Conservation (phyloP, 805 yeast genomes). For the Lipomyces spencermartinsiae region DNA sequence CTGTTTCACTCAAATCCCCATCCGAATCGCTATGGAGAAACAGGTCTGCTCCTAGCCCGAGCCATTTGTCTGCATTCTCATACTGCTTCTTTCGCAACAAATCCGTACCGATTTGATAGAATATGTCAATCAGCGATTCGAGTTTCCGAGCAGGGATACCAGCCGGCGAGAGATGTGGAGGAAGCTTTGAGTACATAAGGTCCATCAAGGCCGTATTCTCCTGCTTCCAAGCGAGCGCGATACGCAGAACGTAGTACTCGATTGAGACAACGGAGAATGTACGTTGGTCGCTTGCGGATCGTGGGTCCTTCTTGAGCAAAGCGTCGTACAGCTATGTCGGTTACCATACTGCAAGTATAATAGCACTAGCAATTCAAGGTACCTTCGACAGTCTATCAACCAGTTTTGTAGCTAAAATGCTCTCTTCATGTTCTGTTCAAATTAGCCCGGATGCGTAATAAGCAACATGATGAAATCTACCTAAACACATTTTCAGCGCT, state of each 20-base stretch:
- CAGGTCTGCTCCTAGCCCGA: conserved; percentile 17
- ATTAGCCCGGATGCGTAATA: neutral
- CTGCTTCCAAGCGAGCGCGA: conserved; percentile 24
- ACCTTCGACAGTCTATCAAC: conserved; percentile 18
- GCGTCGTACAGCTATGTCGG: conserved; percentile 2
- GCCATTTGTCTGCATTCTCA: conserved; percentile 21
- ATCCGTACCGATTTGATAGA: conserved; percentile 23
- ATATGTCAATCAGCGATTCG: conserved; percentile 23
- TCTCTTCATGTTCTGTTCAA: conserved; percentile 21
- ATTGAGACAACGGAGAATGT: neutral
- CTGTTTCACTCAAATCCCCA: conserved; percentile 8
- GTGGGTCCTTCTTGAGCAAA: neutral
- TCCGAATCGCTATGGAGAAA: conserved; percentile 8
- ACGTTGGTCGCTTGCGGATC: neutral
- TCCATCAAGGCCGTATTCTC: conserved; percentile 26
- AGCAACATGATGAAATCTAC: neutral
- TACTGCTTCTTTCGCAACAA: conserved; percentile 5
- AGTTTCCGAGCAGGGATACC: conserved; percentile 17
- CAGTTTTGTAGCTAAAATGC: conserved; percentile 15
- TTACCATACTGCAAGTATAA: neutral
- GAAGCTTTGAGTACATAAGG: conserved; percentile 20
- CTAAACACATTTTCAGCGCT: conserved; percentile 27
- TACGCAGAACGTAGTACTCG: conserved; percentile 24
- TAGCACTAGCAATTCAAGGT: neutral
- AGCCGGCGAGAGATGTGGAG: conserved; percentile 1